Percentiles rank a stretch among this genome's conserved stretches.
Evolutionary conservation across 23 red algal genomes (phyloP).

Genomic region (Gracilariopsis chorda): DNA sequence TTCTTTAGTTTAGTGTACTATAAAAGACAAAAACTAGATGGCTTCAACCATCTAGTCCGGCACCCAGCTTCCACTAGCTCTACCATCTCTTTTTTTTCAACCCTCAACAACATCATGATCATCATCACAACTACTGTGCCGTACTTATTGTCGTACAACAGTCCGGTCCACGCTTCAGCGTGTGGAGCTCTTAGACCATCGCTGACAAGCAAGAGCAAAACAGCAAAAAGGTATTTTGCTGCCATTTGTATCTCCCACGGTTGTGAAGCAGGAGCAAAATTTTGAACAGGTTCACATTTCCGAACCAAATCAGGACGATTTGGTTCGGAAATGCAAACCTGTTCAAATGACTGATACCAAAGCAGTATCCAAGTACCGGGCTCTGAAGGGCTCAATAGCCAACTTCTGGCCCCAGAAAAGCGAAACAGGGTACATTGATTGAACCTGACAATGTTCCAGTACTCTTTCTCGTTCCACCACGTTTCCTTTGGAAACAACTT

Average conservation of each 20-base stretch:
- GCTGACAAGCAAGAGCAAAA: neutral
- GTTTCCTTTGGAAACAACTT: neutral
- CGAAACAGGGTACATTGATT: neutral
- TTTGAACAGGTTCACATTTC: neutral
- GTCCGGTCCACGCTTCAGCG: no score
- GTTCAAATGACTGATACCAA: neutral
- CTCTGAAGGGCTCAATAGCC: neutral
- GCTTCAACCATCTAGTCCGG: no score
- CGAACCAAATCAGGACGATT: neutral
- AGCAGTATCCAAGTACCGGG: neutral
- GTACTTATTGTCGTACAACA: no score
- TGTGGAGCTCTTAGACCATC: no score
- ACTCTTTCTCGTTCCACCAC: neutral
- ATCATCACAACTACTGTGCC: no score
- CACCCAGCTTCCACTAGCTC: no score
- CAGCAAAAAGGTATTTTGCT: neutral
- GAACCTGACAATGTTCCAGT: neutral
- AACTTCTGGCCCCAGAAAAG: neutral
- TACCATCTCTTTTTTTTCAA: no score
- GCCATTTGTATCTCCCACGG: no score
- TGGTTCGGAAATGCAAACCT: neutral
- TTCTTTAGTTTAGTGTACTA: no score
- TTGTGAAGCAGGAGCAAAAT: no score
- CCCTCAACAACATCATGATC: no score
- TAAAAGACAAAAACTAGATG: no score